Evolutionary conservation across 495 filamentous ascomycete species (phyloP).

Genomic region (Annulohypoxylon maeteangense): DNA sequence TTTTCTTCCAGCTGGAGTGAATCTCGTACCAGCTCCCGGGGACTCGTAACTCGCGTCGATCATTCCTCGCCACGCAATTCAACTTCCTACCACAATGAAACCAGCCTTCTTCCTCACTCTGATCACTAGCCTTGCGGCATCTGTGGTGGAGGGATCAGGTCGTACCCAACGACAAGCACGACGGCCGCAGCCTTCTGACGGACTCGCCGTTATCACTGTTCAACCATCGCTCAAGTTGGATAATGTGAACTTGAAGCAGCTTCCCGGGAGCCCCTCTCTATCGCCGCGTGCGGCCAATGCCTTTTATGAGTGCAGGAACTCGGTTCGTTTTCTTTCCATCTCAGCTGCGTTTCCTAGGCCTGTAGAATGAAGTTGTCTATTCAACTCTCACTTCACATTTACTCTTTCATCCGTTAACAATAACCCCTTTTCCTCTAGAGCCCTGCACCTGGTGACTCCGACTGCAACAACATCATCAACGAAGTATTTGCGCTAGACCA

Average conservation of each 20-base stretch:
- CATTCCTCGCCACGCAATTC: constrained; percentile 31
- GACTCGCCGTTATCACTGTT: constrained; percentile 38
- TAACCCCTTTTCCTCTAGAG: constrained; percentile 30
- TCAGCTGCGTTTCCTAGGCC: neutral
- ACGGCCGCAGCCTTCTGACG: constrained; percentile 18
- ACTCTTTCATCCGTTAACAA: constrained; percentile 11
- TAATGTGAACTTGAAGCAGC: constrained; percentile 38
- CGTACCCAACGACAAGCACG: constrained; percentile 28
- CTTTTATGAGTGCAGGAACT: constrained; percentile 54
- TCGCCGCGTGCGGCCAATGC: constrained; percentile 42
- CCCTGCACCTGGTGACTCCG: constrained; percentile 41
- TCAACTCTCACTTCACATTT: neutral
- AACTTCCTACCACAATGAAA: constrained; percentile 49
- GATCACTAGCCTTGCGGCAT: constrained; percentile 45
- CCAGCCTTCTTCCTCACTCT: constrained; percentile 44
- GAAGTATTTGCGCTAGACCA: constrained; percentile 48
- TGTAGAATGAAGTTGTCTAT: neutral
- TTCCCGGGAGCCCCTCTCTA: constrained; percentile 40
- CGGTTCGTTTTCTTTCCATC: constrained; percentile 44
- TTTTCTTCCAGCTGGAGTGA: constrained; percentile 19
- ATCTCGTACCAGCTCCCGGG: constrained; percentile 28
- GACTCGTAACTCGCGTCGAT: constrained; percentile 35
- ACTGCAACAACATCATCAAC: constrained; percentile 52
- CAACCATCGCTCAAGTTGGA: constrained; percentile 40
- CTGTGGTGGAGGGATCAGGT: constrained; percentile 30